A percentile compares a stretch with the other conserved stretches of the same genome.
Evolutionary conservation across 768 basidiomycete species (phyloP).

Genomic region (Pulveroboletus sp.): DNA sequence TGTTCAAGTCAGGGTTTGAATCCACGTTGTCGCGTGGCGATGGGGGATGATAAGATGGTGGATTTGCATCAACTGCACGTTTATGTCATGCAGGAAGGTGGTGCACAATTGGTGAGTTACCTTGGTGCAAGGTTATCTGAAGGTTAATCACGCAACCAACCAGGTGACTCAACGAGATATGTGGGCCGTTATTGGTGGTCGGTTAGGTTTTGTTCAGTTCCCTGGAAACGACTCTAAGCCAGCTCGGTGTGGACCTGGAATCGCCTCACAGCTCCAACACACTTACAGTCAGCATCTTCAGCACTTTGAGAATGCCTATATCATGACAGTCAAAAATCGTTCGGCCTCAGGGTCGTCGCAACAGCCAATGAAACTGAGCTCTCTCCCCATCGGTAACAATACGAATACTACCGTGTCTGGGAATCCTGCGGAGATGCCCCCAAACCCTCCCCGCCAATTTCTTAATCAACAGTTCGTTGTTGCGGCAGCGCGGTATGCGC

Average conservation of each 20-base stretch:
- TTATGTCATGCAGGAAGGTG: constrained; percentile 57
- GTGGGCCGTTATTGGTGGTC: constrained; percentile 67
- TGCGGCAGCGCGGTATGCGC: constrained; percentile 44
- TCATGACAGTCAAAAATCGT: constrained; percentile 34
- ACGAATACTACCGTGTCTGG: constrained; percentile 7
- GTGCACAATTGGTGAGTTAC: constrained; percentile 40
- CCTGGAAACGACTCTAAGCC: constrained; percentile 58
- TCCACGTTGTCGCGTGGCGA: constrained; percentile 38
- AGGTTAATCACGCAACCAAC: constrained; percentile 8
- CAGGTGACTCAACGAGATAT: constrained; percentile 52
- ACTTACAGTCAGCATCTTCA: constrained; percentile 57
- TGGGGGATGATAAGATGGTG: constrained; percentile 51
- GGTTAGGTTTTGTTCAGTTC: constrained; percentile 61
- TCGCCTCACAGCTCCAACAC: constrained; percentile 54
- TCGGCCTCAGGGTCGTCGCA: constrained; percentile 6
- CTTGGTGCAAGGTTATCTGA: background rate
- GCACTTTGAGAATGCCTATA: constrained; percentile 53
- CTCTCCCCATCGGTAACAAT: constrained; percentile 9
- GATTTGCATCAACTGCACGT: constrained; percentile 57
- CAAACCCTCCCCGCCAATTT: constrained; percentile 8
- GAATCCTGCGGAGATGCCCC: constrained; percentile 18
- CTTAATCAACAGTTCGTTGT: constrained; percentile 36
- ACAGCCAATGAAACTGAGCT: constrained; percentile 10
- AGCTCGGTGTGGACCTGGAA: constrained; percentile 54
- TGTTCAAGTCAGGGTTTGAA: constrained; percentile 39